phyloP scores from a whole-genome alignment of 305 asterid species.

The Solanum hybrid region DNA sequence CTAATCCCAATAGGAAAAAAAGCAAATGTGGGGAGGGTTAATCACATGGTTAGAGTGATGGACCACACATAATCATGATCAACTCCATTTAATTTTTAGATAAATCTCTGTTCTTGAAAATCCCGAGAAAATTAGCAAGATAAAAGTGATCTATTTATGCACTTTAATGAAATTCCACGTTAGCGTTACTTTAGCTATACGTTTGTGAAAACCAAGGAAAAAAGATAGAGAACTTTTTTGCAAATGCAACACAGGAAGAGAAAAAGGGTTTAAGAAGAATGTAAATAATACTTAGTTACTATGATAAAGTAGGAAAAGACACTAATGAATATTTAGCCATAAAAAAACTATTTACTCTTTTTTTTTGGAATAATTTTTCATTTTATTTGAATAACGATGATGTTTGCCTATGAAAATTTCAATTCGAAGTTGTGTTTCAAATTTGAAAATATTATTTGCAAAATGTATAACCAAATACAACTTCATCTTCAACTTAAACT shows the following conservation, averaged over 20 bases:
- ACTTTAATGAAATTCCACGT: constrained; percentile 16
- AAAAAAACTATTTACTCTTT: not conserved
- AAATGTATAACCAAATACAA: not conserved
- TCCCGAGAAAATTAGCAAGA: constrained; percentile 30
- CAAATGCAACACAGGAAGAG: constrained; percentile 17
- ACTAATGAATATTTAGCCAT: not conserved
- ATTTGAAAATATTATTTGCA: not conserved
- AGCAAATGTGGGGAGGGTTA: not conserved
- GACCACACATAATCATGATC: constrained; percentile 35
- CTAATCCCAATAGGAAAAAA: constrained; percentile 13
- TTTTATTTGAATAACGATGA: not conserved
- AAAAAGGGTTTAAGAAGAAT: not conserved
- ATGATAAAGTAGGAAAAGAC: constrained; percentile 6
- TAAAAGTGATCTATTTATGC: constrained; percentile 5
- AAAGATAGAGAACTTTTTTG: constrained; percentile 17
- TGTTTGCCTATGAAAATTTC: not conserved
- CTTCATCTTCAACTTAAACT: not conserved
- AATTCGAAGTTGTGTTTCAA: not conserved
- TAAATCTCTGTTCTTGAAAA: constrained; percentile 18
- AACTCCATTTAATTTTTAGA: constrained; percentile 9
- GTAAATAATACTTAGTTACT: not conserved
- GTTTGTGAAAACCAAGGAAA: constrained; percentile 40
- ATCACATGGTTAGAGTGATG: constrained; percentile 27
- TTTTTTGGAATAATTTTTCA: not conserved
- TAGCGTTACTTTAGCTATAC: constrained; percentile 43